Evolutionary conservation across 2,329 filamentous ascomycete species (phyloP).

Genomic region (Penicillium sp.): DNA sequence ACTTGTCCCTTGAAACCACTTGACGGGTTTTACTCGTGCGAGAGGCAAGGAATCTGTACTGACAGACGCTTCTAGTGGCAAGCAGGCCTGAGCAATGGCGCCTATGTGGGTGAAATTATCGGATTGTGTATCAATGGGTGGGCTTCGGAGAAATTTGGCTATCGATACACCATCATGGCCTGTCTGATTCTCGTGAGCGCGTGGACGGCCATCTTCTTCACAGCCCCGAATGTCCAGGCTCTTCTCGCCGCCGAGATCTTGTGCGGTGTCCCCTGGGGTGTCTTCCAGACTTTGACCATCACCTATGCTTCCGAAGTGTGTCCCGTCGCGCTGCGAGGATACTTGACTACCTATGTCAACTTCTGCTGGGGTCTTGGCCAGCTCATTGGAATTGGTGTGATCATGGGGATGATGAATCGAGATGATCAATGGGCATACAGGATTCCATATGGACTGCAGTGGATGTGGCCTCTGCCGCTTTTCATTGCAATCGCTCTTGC

Average conservation of each 20-base stretch:
- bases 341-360: conserved; percentile 47
- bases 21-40: not conserved
- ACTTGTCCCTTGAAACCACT: not conserved
- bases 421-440: conserved; percentile 50
- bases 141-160: conserved; percentile 50
- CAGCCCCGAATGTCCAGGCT: conserved; percentile 45
- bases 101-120: conserved; percentile 46
- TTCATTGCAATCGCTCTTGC: conserved; percentile 47
- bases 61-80: conserved; percentile 38
- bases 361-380: conserved; percentile 49
- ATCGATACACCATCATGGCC: conserved; percentile 49
- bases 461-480: conserved; percentile 52
- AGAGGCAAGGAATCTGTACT: conserved; percentile 7
- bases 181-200: conserved; percentile 46
- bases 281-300: conserved; percentile 49
- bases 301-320: conserved; percentile 49
- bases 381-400: conserved; percentile 49
- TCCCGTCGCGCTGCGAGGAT: conserved; percentile 43
- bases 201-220: conserved; percentile 51
- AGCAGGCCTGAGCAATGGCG: conserved; percentile 44
- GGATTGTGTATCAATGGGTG: conserved; percentile 51
- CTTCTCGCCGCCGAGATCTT: conserved; percentile 51
- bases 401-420: conserved; percentile 46
- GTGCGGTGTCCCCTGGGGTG: conserved; percentile 50
- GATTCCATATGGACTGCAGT: conserved; percentile 51